Conservation (phyloP, 371 early-diverging fungal genomes). For the Smittium culicis region DNA sequence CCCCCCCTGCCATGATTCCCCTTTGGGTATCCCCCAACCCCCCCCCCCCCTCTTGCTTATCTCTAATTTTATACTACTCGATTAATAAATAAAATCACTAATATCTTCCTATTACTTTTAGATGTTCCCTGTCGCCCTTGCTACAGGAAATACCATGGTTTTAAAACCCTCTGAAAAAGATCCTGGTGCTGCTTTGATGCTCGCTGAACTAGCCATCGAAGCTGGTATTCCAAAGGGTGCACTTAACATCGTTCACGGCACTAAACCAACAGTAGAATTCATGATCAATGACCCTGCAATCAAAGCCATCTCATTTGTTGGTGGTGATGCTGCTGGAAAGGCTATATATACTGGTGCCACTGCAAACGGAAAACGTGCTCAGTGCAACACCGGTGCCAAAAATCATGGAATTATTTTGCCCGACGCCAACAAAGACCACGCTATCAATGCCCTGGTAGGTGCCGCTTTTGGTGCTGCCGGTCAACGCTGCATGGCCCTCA, state of each 20-base stretch:
- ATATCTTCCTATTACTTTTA: too few species aligned
- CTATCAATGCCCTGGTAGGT: constrained; percentile 79
- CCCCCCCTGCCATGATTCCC: constrained; percentile 93
- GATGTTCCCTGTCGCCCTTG: constrained; percentile 92
- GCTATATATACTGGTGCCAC: constrained; percentile 82
- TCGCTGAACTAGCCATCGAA: constrained; percentile 77
- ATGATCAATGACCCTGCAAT: constrained; percentile 75
- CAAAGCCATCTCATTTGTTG: constrained; percentile 91
- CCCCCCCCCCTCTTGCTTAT: too few species aligned
- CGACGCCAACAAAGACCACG: constrained; percentile 77
- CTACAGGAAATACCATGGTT: constrained; percentile 74
- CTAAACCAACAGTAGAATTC: constrained; percentile 77
- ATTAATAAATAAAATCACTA: too few species aligned
- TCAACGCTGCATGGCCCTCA: constrained; percentile 90
- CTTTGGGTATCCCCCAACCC: too few species aligned
- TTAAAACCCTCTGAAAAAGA: constrained; percentile 92
- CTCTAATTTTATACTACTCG: too few species aligned
- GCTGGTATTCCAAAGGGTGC: constrained; percentile 92
- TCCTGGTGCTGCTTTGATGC: constrained; percentile 88
- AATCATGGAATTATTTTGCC: constrained; percentile 93
- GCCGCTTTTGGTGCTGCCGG: constrained; percentile 97
- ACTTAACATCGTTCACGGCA: constrained; percentile 87
- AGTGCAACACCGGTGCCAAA: constrained; percentile 94
- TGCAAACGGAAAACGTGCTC: constrained; percentile 88
- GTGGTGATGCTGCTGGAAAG: constrained; percentile 74